phyloP scores from a whole-genome alignment of 257 asterid species.

The Rauvolfia tetraphylla region DNA sequence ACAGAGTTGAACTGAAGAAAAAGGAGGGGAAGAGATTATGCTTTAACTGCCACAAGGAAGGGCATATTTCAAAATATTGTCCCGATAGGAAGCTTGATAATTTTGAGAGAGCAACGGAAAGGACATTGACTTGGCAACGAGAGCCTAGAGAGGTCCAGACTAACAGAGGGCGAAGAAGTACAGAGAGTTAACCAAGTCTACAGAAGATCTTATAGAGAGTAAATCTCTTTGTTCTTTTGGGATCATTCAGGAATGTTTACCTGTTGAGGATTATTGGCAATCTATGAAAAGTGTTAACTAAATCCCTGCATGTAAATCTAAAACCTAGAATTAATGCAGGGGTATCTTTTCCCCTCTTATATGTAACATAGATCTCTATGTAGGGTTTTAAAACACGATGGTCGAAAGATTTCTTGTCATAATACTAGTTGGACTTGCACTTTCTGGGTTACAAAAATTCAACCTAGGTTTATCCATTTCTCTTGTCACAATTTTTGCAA shows the following conservation, averaged over 20 bases:
- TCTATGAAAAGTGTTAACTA: background rate
- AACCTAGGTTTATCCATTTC: too few species aligned
- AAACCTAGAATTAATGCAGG: background rate
- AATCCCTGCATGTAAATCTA: background rate
- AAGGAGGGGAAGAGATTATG: slow-evolving; percentile 39
- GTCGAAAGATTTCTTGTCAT: background rate
- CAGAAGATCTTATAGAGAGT: background rate
- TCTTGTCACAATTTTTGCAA: too few species aligned
- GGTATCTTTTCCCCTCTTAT: background rate
- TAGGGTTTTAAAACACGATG: too few species aligned
- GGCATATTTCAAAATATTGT: slow-evolving; percentile 46
- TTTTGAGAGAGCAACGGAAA: too few species aligned
- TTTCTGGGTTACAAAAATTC: too few species aligned
- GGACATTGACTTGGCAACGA: background rate
- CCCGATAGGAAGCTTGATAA: slow-evolving; percentile 20
- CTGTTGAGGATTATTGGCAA: background rate
- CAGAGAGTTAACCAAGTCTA: slow-evolving; percentile 2
- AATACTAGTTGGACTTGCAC: too few species aligned
- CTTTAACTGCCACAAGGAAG: slow-evolving; percentile 45
- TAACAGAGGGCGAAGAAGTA: background rate
- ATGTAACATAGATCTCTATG: too few species aligned
- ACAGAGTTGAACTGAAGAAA: slow-evolving; percentile 22
- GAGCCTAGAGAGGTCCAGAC: background rate
- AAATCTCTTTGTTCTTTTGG: background rate
- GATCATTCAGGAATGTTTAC: background rate